These are phyloP conservation scores for Hsuehochloa calcarea DNA, from an alignment of 176 grass and related monocot genomes.

Conservation along the genomic window DNA sequence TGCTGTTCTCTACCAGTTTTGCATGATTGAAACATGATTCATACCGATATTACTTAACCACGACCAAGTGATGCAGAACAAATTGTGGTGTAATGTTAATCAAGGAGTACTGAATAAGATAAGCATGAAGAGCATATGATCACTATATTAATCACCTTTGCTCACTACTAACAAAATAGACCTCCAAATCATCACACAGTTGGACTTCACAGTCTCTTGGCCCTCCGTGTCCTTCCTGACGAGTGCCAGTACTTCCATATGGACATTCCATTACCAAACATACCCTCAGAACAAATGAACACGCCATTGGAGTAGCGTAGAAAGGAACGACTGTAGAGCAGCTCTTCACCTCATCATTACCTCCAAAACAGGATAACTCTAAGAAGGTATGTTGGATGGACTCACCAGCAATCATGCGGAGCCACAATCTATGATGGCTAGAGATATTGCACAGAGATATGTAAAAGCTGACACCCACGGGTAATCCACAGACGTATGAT, in stretches of 20 bases:
- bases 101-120: not conserved
- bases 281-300: slow-evolving; percentile 67
- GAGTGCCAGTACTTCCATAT: slow-evolving; percentile 30
- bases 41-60: not conserved
- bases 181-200: slow-evolving; percentile 54
- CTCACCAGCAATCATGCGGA: slow-evolving; percentile 54
- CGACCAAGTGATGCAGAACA: not conserved
- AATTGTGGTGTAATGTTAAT: not conserved
- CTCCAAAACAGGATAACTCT: slow-evolving; percentile 65
- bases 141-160: slow-evolving; percentile 20
- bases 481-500: slow-evolving; percentile 64
- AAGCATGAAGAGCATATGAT: not conserved
- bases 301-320: slow-evolving; percentile 54
- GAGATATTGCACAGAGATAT: slow-evolving; percentile 64
- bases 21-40: not conserved
- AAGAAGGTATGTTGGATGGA: slow-evolving; percentile 56
- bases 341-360: slow-evolving; percentile 44
- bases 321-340: slow-evolving; percentile 55
- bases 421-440: slow-evolving; percentile 62
- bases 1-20: not conserved
- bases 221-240: slow-evolving; percentile 42
- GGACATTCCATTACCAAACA: slow-evolving; percentile 66
- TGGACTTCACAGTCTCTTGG: slow-evolving; percentile 49
- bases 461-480: slow-evolving; percentile 61
- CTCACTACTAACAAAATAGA: slow-evolving; percentile 56